Evolutionary conservation across 495 filamentous ascomycete species (phyloP).

Genomic region (Parathielavia hyrcaniae): DNA sequence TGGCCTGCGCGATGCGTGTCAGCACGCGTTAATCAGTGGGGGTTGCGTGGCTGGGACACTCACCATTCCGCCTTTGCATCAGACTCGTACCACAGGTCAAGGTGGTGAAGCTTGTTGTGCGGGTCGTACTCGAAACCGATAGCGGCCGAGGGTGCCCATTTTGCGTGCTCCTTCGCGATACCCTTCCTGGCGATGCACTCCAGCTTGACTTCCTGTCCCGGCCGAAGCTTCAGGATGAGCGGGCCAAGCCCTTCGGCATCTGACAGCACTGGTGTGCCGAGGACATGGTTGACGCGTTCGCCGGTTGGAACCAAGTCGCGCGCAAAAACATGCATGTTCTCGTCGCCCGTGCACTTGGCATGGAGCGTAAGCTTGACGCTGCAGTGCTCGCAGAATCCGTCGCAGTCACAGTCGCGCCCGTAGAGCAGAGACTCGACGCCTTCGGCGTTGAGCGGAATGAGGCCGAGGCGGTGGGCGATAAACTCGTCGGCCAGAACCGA

Average conservation of each 20-base stretch:
- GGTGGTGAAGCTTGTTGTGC: conserved; percentile 82
- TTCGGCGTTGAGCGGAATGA: conserved; percentile 80
- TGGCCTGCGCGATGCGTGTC: conserved; percentile 53
- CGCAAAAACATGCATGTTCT: conserved; percentile 85
- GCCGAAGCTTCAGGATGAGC: conserved; percentile 81
- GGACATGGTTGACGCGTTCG: conserved; percentile 52
- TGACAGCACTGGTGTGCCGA: conserved; percentile 78
- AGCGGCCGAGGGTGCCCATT: conserved; percentile 88
- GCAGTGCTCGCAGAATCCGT: conserved; percentile 84
- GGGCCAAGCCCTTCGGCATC: conserved; percentile 74
- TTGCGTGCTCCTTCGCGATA: conserved; percentile 96
- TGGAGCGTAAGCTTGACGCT: conserved; percentile 75
- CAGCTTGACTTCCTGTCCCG: conserved; percentile 80
- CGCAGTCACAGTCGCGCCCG: conserved; percentile 94
- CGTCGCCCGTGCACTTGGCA: conserved; percentile 72
- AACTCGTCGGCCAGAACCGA: conserved; percentile 95
- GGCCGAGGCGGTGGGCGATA: conserved; percentile 83
- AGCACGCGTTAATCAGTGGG: not conserved
- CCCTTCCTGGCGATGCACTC: conserved; percentile 95
- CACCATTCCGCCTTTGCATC: conserved; percentile 85
- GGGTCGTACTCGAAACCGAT: conserved; percentile 98
- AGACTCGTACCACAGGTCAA: conserved; percentile 89
- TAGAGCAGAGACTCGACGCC: conserved; percentile 78
- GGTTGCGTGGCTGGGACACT: conserved; percentile 31
- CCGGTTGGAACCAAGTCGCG: conserved; percentile 71